Conservation (phyloP, 306 rosid genomes). For the Biancaea sappan region DNA sequence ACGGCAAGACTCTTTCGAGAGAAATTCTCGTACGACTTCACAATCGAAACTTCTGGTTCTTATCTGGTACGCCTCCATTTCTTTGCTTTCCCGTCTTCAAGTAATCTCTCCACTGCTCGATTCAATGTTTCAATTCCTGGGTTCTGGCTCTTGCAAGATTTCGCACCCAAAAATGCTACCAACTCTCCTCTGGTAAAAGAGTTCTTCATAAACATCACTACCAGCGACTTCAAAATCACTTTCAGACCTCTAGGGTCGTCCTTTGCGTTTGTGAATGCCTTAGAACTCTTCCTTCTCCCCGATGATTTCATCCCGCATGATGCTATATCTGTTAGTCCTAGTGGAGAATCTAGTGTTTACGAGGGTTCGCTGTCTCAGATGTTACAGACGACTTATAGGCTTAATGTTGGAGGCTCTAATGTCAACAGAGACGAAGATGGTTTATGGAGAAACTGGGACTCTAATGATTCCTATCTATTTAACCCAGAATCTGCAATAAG, state of each 20-base stretch:
- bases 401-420: constrained; percentile 27
- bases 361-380: background rate
- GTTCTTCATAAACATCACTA: constrained; percentile 24
- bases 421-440: background rate
- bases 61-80: constrained; percentile 55
- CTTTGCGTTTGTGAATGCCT: constrained; percentile 59
- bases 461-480: constrained; percentile 11
- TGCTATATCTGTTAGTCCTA: background rate
- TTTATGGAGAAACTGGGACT: constrained; percentile 14
- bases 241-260: constrained; percentile 42
- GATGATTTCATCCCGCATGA: background rate
- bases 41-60: background rate
- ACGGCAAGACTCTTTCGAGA: constrained; percentile 38
- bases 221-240: constrained; percentile 18
- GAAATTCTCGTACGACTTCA: constrained; percentile 38
- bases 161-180: constrained; percentile 13
- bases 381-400: constrained; percentile 22
- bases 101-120: constrained; percentile 35
- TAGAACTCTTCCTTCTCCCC: constrained; percentile 50
- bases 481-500: background rate
- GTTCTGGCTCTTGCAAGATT: constrained; percentile 38
- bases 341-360: background rate
- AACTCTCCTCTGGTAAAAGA: constrained; percentile 35
- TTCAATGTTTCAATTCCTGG: constrained; percentile 45
- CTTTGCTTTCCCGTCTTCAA: constrained; percentile 37